Conservation (phyloP, 805 yeast species). For the Henningerozyma blattae region DNA sequence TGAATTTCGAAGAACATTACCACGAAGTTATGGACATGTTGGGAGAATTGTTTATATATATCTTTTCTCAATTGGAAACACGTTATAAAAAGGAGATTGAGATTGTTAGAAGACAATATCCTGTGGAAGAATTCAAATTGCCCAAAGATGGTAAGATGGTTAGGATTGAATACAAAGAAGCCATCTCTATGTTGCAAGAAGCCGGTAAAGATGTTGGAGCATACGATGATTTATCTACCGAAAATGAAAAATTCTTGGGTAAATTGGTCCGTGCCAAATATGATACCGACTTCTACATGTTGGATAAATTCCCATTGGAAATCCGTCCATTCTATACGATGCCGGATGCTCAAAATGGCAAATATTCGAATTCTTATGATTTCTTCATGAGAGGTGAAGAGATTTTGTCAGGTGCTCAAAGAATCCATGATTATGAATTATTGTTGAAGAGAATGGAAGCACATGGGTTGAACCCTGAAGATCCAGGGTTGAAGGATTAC, state of each 20-base stretch:
- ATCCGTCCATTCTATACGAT: constrained; percentile 98
- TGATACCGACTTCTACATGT: constrained; percentile 93
- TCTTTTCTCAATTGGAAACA: constrained; percentile 70
- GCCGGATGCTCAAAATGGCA: constrained; percentile 91
- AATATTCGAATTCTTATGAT: constrained; percentile 94
- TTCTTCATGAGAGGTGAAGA: constrained; percentile 99
- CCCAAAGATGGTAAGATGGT: constrained; percentile 94
- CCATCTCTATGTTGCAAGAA: constrained; percentile 72
- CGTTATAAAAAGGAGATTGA: constrained; percentile 81
- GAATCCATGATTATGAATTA: constrained; percentile 87
- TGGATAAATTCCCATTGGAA: constrained; percentile 96
- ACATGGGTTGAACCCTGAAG: constrained; percentile 70
- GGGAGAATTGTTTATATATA: constrained; percentile 71
- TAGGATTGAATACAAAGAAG: constrained; percentile 79
- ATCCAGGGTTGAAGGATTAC: constrained; percentile 81
- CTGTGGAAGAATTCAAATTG: constrained; percentile 92
- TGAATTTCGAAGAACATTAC: constrained; percentile 97
- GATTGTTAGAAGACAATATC: constrained; percentile 83
- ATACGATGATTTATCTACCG: constrained; percentile 83
- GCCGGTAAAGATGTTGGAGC: constrained; percentile 74
- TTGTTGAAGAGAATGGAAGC: constrained; percentile 70
- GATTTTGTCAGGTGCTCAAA: constrained; percentile 98
- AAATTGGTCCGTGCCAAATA: constrained; percentile 83
- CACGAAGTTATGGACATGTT: constrained; percentile 68
- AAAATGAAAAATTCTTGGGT: constrained; percentile 90